Base-by-base conservation (phyloP, 805 yeast species). In the Starmera caribaea region DNA sequence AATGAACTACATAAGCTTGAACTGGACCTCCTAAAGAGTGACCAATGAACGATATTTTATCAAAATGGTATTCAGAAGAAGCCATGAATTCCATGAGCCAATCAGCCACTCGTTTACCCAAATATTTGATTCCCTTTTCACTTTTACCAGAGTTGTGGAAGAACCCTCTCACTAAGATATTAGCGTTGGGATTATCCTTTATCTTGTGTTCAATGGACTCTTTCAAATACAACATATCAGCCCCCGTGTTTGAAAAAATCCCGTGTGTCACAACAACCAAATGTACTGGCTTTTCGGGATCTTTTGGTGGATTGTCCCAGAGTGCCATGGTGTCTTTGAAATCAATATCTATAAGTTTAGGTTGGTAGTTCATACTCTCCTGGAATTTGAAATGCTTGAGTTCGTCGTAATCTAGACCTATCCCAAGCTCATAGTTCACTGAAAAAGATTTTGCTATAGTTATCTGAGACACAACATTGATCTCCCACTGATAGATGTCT, bases 11-110 rank as follows among this genome's bases (percentile, higher is more conserved):
- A 69, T 84, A 90, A 0, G 95, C 77, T 62, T 90, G 97, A 9
- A 83, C 83, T 14, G 85, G 74, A 0, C 98, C 98, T 14, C 98
- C 98, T 21, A 92, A 64, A 0, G 97, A 90, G 59, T 92, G 98
- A 2, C 92, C 95, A 16, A 92, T 66, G 51, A 92, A 89, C 3
- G 97, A 90, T 5, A 90, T 76, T 49, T 76, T 76, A 11, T 61
- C 58, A 8, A 86, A 76, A 5, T 64, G 50, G 17, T 64, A 66
- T 8, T 47, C 43, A 11, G 55, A 45, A 27, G 76, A 79, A 32
- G 71, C 65, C 5, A 79, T 68, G 2, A 56, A 41, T 8, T 57
- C 44, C 10, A 63, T 37, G 17, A 90, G 63, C 58, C 71, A 86
- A 44, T 80, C 79, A 0, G 87, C 97, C 21, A 89, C 74, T 30